A percentile compares a stretch with the other conserved stretches of the same genome.
phyloP scores from a whole-genome alignment of 805 yeast genomes.

The Lipomyces kockii region DNA sequence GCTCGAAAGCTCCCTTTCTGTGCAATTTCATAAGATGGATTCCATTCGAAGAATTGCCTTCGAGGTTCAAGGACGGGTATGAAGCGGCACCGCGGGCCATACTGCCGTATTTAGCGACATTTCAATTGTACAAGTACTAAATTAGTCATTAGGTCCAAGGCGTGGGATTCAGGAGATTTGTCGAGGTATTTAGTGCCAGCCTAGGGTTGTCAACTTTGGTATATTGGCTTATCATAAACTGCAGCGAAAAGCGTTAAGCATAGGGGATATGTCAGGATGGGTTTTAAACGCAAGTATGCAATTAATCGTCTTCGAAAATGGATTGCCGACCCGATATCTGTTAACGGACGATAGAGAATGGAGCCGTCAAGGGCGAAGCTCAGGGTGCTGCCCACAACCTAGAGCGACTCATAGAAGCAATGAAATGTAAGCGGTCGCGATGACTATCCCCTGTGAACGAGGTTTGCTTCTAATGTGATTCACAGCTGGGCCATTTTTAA shows the following conservation, averaged over 20 bases:
- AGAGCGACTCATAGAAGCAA: conserved; percentile 7
- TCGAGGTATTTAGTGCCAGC: conserved; percentile 12
- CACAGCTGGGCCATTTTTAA: conserved; percentile 15
- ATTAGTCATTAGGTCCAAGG: conserved; percentile 22
- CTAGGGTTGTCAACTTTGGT: not conserved
- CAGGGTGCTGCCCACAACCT: conserved; percentile 13
- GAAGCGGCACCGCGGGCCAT: not conserved
- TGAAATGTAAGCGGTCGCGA: conserved; percentile 11
- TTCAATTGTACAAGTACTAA: not conserved
- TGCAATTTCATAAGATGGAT: no score
- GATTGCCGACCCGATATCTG: not conserved
- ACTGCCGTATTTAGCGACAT: not conserved
- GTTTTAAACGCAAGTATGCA: conserved; percentile 26
- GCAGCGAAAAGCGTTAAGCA: conserved; percentile 11
- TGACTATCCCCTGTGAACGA: not conserved
- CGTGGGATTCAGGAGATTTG: conserved; percentile 26
- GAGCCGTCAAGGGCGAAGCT: conserved; percentile 30
- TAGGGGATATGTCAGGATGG: conserved; percentile 22
- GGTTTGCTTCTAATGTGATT: not conserved
- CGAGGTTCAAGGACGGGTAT: conserved; percentile 12
- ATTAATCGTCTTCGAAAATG: not conserved
- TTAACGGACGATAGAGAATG: conserved; percentile 11
- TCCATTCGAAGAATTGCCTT: not conserved
- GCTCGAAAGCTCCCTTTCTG: no score
- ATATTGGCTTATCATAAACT: no score